Evolutionary conservation across 2,329 filamentous ascomycete species (phyloP).

Genomic region (Fusarium floridanum): DNA sequence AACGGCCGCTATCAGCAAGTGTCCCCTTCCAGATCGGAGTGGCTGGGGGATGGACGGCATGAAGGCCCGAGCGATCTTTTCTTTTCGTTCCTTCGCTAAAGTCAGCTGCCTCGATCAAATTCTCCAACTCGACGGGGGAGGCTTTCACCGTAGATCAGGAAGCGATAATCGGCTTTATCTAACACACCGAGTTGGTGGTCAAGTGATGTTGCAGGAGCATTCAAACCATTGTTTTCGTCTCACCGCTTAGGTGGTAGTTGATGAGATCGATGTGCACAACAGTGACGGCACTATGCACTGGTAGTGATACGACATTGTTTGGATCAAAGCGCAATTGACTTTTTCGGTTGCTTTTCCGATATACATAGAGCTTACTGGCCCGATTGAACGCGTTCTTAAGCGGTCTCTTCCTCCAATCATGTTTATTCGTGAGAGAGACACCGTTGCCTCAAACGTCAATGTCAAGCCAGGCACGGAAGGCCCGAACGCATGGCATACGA

Average conservation of each 20-base stretch:
- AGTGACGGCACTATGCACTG: not conserved
- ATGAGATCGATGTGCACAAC: not conserved
- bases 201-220: not conserved
- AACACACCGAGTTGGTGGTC: not conserved
- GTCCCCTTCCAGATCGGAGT: not conserved
- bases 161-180: not conserved
- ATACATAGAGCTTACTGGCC: not conserved
- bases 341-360: not conserved
- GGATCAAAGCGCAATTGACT: not conserved
- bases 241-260: not conserved
- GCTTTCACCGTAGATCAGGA: not conserved
- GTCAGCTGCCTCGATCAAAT: not conserved
- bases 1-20: constrained; percentile 14
- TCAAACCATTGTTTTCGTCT: not conserved
- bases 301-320: not conserved
- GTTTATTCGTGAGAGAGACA: not conserved
- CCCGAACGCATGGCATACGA: not conserved
- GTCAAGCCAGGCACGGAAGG: not conserved
- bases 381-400: not conserved
- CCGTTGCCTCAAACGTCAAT: not conserved
- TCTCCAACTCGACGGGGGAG: not conserved
- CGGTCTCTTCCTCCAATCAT: not conserved
- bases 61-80: not conserved
- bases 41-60: not conserved
- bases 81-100: not conserved